Evolutionary conservation across 2,329 filamentous ascomycete genomes (phyloP).

Genomic region (Colletotrichum euphorbiae): DNA sequence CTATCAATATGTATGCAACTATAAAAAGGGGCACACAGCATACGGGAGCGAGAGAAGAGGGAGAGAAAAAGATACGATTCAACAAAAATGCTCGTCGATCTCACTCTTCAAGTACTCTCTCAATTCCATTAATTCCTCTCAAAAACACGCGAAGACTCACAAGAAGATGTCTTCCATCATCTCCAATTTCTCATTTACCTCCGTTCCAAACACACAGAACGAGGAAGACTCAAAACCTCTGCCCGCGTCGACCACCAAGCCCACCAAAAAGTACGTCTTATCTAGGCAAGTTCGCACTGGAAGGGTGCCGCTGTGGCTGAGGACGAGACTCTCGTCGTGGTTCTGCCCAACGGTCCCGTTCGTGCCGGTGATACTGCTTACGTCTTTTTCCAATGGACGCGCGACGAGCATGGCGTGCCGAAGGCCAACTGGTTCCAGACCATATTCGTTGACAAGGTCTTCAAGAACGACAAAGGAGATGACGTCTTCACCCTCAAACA

Average conservation of each 20-base stretch:
- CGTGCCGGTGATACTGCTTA: slow-evolving; percentile 17
- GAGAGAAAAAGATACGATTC: not conserved
- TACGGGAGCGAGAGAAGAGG: not conserved
- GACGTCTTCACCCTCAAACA: slow-evolving; percentile 19
- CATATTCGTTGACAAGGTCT: not conserved
- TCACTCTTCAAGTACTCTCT: not conserved
- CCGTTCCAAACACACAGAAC: not conserved
- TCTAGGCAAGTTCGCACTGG: slow-evolving; percentile 13
- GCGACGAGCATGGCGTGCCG: not conserved
- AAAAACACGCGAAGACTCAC: not conserved
- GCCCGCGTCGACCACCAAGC: not conserved
- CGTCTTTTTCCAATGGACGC: slow-evolving; percentile 21
- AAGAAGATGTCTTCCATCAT: not conserved
- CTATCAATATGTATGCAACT: not conserved
- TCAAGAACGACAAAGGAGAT: not conserved
- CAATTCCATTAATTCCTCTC: not conserved
- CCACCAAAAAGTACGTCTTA: slow-evolving; percentile 21
- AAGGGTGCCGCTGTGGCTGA: not conserved
- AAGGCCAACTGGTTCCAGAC: slow-evolving; percentile 19
- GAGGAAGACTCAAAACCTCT: not conserved
- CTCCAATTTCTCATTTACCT: not conserved
- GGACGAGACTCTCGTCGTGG: slow-evolving; percentile 15
- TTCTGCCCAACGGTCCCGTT: slow-evolving; percentile 11
- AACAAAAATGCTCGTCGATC: not conserved
- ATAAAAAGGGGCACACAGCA: not conserved